Conservation (phyloP, 2,329 filamentous ascomycete genomes). For the Didymella sp. region DNA sequence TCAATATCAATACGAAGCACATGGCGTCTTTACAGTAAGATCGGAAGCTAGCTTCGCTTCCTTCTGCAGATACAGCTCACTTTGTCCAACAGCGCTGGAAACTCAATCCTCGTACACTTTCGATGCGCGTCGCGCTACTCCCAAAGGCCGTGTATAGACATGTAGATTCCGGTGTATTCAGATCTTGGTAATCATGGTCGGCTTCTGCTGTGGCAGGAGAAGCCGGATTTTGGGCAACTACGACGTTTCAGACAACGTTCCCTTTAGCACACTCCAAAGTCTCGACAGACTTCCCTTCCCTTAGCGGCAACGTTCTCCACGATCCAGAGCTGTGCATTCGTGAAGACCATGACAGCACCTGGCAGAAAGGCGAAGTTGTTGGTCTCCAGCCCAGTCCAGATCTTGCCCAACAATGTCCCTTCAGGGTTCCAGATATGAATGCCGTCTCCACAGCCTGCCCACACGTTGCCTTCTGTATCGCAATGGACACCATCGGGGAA, state of each 20-base stretch:
- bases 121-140: background rate
- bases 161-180: background rate
- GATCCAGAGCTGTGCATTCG: conserved; percentile 46
- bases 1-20: background rate
- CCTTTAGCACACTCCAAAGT: conserved; percentile 35
- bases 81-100: too few species aligned
- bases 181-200: too few species aligned
- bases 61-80: background rate
- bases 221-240: background rate
- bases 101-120: background rate
- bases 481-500: conserved; percentile 67
- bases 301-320: conserved; percentile 45
- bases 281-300: conserved; percentile 46
- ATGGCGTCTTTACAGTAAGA: background rate
- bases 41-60: background rate
- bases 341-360: conserved; percentile 45
- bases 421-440: conserved; percentile 61
- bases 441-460: conserved; percentile 62
- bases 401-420: conserved; percentile 63
- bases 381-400: conserved; percentile 56
- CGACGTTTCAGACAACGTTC: background rate
- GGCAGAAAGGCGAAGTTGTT: conserved; percentile 50
- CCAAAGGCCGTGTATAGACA: background rate
- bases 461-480: conserved; percentile 63
- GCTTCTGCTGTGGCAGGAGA: too few species aligned